Percentiles rank a stretch among this genome's conserved stretches.
Evolutionary conservation across 2,329 filamentous ascomycete species (phyloP).

Genomic region (Sporothrix pallida): DNA sequence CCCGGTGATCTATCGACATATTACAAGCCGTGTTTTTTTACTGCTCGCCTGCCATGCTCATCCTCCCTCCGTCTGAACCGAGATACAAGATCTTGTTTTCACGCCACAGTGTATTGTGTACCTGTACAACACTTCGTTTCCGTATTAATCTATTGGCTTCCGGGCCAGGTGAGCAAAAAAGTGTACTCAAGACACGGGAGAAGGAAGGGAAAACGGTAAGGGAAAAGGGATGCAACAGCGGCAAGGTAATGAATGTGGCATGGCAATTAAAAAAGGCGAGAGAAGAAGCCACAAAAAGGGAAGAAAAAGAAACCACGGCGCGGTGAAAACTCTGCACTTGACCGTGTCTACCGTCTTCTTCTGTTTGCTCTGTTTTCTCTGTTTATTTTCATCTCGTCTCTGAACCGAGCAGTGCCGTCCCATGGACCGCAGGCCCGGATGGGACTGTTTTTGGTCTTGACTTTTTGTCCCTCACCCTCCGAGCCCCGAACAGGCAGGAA

Average conservation of each 20-base stretch:
- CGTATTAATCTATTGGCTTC: neutral
- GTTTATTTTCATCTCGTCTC: no score
- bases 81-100: neutral
- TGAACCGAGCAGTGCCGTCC: slow-evolving; percentile 19
- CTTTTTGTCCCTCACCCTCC: neutral
- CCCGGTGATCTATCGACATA: no score
- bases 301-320: neutral
- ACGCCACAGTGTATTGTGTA: neutral
- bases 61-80: neutral
- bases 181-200: no score
- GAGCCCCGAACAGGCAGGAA: neutral
- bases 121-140: neutral
- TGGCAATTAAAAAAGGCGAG: slow-evolving; percentile 17
- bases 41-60: neutral
- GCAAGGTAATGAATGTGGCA: neutral
- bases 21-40: neutral
- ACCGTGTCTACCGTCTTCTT: no score
- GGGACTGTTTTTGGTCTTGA: neutral
- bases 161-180: slow-evolving; percentile 16
- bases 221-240: neutral
- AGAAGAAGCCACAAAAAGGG: neutral
- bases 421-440: slow-evolving; percentile 17
- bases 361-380: no score
- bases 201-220: neutral
- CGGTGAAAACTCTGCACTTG: neutral